Percentiles rank a stretch among this genome's conserved stretches.
These are phyloP conservation scores for Diaporthe citriasiana DNA, from an alignment of 2,329 filamentous ascomycete genomes.

Conservation along the genomic window DNA sequence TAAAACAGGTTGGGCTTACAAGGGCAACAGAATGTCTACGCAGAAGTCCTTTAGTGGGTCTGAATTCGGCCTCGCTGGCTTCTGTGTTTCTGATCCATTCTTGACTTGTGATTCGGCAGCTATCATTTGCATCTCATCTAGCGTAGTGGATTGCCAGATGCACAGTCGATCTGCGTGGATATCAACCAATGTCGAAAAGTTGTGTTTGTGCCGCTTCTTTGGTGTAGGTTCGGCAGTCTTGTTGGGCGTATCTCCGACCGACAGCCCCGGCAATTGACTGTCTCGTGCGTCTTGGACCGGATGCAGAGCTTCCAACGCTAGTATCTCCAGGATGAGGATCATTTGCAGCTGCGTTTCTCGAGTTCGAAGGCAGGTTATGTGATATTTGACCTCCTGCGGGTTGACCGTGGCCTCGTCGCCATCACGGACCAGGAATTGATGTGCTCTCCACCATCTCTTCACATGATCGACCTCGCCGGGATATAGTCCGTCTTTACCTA, in stretches of 20 bases:
- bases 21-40: conserved; percentile 83
- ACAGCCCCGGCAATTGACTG: conserved; percentile 62
- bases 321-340: conserved; percentile 82
- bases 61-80: conserved; percentile 58
- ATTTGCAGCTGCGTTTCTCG: conserved; percentile 86
- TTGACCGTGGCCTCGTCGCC: conserved; percentile 64
- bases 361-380: conserved; percentile 76
- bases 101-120: conserved; percentile 63
- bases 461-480: conserved; percentile 75
- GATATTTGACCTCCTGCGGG: conserved; percentile 69
- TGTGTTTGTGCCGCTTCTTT: conserved; percentile 74
- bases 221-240: conserved; percentile 51
- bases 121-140: conserved; percentile 66
- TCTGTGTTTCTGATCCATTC: conserved; percentile 52
- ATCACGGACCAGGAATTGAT: conserved; percentile 63
- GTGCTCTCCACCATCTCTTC: conserved; percentile 77
- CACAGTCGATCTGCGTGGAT: conserved; percentile 82
- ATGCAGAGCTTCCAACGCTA: conserved; percentile 74
- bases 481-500: conserved; percentile 78
- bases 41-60: conserved; percentile 84
- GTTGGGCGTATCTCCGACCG: conserved; percentile 52
- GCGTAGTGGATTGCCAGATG: conserved; percentile 85
- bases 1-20: conserved; percentile 63
- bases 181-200: conserved; percentile 77
- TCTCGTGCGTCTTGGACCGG: conserved; percentile 58